Base-by-base conservation (phyloP, 768 basidiomycete species). In the Lactarius hengduanensis region DNA sequence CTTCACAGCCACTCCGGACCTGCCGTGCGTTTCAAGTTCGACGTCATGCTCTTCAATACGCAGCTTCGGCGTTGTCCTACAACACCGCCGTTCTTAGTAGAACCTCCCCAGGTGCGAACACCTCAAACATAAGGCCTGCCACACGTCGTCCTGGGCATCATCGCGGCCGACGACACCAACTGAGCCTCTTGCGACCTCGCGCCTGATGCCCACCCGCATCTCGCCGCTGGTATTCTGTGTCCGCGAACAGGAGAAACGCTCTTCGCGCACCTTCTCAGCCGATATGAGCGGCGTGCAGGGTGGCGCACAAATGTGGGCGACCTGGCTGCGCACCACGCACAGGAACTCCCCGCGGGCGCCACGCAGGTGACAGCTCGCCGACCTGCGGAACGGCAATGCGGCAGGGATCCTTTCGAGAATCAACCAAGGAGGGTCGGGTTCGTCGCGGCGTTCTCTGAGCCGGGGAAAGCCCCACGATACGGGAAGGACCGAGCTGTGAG, bases 371-470 rank as follows among this genome's bases (percentile, higher is more conserved):
- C 22, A 83, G 71, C 77, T 94, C 38, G 77, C 93, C 28, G 94
- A 97, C 78, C 77, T 98, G 71, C 80, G 89, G 68, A 98, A 98
- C 73, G 90, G 96, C 22, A 92, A 90, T 70, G 22, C 22, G 22
- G 47, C 22, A 50, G 47, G 13, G 47, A 87, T 97, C 67, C 90
- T 58, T 92, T 83, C 72, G 92, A 94, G 77, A 97, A 97, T 76
- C 82, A 90, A 67, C 80, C 85, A 74, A 82, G 47, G 45, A 50
- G 93, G 67, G 89, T 95, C 68, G 81, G 93, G 67, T 89, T 95
- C 67, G 81, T 97, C 30, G 77, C 78, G 16, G 86, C 84, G 30
- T 98, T 98, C 77, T 96, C 95, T 66, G 91, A 96, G 75, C 80
- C 94, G 0, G 96, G 7, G 95, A 53, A 81, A 90, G 50, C 82